Conservation (phyloP, 2,329 filamentous ascomycete species). For the Colletotrichum costaricense region DNA sequence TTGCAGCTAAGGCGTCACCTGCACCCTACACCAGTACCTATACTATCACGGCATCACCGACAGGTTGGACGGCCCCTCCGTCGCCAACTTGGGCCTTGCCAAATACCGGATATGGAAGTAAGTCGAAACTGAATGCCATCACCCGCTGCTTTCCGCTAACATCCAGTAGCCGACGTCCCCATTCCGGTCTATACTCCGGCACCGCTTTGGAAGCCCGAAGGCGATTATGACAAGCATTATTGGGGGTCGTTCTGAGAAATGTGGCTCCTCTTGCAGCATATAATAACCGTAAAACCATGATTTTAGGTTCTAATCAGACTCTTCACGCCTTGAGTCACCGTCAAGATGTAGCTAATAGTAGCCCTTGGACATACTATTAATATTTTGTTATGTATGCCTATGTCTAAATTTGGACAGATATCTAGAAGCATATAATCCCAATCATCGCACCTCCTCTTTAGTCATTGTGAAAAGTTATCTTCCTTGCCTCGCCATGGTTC, state of each 20-base stretch:
- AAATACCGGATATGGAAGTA: not conserved
- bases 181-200: not conserved
- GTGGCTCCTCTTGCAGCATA: not conserved
- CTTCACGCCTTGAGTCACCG: too few species aligned
- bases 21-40: not conserved
- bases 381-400: too few species aligned
- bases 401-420: too few species aligned
- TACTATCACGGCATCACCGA: not conserved
- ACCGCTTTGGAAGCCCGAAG: not conserved
- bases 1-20: not conserved
- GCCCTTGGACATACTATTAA: too few species aligned
- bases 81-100: not conserved
- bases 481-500: too few species aligned
- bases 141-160: not conserved
- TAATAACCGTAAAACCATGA: too few species aligned
- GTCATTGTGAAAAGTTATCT: too few species aligned
- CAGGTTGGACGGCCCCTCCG: not conserved
- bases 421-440: too few species aligned
- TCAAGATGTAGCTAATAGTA: too few species aligned
- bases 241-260: not conserved
- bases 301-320: too few species aligned
- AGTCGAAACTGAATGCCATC: not conserved
- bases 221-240: not conserved
- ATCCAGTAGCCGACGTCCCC: not conserved
- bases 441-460: too few species aligned